phyloP scores from a whole-genome alignment of 345 rosid species.

The Brassica juncea region DNA sequence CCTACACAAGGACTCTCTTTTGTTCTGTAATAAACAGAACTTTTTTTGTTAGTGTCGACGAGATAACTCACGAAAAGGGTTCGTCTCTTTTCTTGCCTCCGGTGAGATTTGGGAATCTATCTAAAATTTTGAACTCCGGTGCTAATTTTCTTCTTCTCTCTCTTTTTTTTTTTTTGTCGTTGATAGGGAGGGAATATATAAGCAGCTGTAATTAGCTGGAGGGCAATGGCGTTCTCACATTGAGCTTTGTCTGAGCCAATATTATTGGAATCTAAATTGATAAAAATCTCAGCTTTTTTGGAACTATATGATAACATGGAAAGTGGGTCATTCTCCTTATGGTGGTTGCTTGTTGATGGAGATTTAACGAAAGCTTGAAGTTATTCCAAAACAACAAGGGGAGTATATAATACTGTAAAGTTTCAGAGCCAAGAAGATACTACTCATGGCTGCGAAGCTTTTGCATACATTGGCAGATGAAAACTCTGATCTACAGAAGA shows the following conservation, averaged over 20 bases:
- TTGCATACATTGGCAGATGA: constrained; percentile 88
- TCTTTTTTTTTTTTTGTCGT: constrained; percentile 12
- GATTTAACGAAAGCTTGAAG: constrained; percentile 32
- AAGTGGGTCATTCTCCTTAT: constrained; percentile 42
- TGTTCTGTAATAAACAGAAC: constrained; percentile 13
- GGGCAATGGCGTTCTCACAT: constrained; percentile 35
- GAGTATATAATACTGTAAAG: constrained; percentile 13
- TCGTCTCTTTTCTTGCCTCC: neutral
- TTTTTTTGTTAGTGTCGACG: neutral
- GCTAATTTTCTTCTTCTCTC: neutral
- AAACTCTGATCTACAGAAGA: constrained; percentile 85
- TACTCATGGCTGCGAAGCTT: constrained; percentile 86
- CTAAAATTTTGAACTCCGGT: constrained; percentile 7
- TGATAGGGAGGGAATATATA: constrained; percentile 18
- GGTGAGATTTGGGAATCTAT: constrained; percentile 8
- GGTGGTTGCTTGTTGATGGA: constrained; percentile 33
- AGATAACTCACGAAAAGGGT: constrained; percentile 18
- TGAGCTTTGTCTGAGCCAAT: constrained; percentile 29
- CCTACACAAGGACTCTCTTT: constrained; percentile 31
- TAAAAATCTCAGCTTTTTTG: constrained; percentile 10
- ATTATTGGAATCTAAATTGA: constrained; percentile 27
- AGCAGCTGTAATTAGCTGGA: constrained; percentile 50
- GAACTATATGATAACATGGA: constrained; percentile 39
- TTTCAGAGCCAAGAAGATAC: neutral
- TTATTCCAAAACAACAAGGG: constrained; percentile 9